Conservation (phyloP, 2,329 filamentous ascomycete species). For the Talaromyces sp. region DNA sequence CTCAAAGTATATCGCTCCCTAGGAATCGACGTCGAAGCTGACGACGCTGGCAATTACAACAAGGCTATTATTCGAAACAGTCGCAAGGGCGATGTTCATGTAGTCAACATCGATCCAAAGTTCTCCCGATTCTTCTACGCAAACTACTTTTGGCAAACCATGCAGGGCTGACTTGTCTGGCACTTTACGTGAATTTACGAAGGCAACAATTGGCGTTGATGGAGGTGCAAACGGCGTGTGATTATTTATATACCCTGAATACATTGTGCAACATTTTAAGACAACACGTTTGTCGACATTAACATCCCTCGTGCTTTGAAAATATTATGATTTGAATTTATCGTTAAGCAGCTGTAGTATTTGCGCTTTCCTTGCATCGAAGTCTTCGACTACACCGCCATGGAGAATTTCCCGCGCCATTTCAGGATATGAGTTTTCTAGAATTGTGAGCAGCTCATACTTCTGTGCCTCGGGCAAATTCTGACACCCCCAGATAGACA, state of each 20-base stretch:
- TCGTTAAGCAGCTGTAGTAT: constrained; percentile 14
- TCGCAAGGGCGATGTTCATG: constrained; percentile 84
- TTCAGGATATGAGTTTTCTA: constrained; percentile 29
- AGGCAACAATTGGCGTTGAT: constrained; percentile 11
- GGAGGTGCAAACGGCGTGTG: neutral
- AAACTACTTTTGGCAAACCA: constrained; percentile 90
- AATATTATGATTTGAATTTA: neutral
- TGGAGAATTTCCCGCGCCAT: constrained; percentile 14
- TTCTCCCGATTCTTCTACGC: constrained; percentile 90
- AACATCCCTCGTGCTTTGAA: neutral
- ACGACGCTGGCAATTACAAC: constrained; percentile 74
- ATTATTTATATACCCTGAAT: constrained; percentile 13
- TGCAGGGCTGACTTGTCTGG: constrained; percentile 51
- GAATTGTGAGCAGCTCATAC: constrained; percentile 27
- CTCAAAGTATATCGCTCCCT: constrained; percentile 88
- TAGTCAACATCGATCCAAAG: constrained; percentile 90
- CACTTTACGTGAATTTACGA: neutral
- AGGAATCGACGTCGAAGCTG: constrained; percentile 85
- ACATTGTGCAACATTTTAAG: neutral
- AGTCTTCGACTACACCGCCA: constrained; percentile 11
- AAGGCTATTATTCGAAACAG: constrained; percentile 83
- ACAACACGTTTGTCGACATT: neutral
- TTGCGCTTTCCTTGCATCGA: constrained; percentile 22
- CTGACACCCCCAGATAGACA: constrained; percentile 28
- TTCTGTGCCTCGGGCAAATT: constrained; percentile 21